These are phyloP conservation scores for Coemansia nantahalensis DNA, from an alignment of 192 early-diverging fungal species.

Conservation along the genomic window DNA sequence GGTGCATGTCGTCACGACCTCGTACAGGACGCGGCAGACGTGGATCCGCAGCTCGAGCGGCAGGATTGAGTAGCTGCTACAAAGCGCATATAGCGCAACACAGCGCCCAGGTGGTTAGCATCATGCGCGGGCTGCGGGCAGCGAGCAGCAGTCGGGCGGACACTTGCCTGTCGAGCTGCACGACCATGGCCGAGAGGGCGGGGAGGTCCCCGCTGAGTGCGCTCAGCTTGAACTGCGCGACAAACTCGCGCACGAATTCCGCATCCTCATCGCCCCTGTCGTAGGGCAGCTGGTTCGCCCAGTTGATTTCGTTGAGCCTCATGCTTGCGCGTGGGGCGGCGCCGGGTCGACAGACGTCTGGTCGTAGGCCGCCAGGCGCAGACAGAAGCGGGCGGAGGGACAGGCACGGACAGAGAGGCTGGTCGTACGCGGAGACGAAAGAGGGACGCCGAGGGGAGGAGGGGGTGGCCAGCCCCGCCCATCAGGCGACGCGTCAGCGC, in stretches of 20 bases:
- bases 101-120: background rate
- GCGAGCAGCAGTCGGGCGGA: background rate
- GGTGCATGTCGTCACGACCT: slow-evolving; percentile 60
- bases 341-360: too few relatives aligned
- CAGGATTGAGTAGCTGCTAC: slow-evolving; percentile 42
- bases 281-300: slow-evolving; percentile 45
- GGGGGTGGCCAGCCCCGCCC: too few relatives aligned
- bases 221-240: slow-evolving; percentile 33
- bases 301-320: slow-evolving; percentile 46
- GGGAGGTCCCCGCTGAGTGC: slow-evolving; percentile 29
- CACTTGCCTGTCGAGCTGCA: slow-evolving; percentile 38
- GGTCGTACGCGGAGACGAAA: too few relatives aligned
- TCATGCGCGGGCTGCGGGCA: too few relatives aligned
- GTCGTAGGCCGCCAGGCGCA: too few relatives aligned
- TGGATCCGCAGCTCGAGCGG: slow-evolving; percentile 25
- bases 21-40: slow-evolving; percentile 57
- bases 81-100: background rate
- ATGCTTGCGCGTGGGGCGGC: slow-evolving; percentile 26
- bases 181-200: slow-evolving; percentile 18
- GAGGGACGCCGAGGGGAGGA: too few relatives aligned
- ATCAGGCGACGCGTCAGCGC: too few relatives aligned
- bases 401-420: too few relatives aligned
- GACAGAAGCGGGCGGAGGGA: too few relatives aligned
- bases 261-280: slow-evolving; percentile 35
- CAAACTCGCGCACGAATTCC: slow-evolving; percentile 33